These are phyloP conservation scores for Fusarium tanahbumbuense DNA, from an alignment of 2,329 filamentous ascomycete genomes.

Conservation along the genomic window DNA sequence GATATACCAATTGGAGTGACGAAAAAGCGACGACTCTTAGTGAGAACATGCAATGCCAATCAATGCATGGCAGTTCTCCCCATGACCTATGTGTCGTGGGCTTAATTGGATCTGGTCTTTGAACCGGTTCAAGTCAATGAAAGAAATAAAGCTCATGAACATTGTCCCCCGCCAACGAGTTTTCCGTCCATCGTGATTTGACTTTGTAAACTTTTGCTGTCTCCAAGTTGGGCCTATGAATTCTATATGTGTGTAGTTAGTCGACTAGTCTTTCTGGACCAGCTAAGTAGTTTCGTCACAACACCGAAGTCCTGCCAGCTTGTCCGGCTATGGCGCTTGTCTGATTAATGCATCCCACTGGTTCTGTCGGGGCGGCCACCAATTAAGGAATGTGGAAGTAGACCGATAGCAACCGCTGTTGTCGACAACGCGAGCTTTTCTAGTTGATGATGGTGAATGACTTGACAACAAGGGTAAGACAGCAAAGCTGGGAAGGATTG, in stretches of 20 bases:
- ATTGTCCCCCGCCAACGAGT: conserved; percentile 47
- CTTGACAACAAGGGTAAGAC: neutral
- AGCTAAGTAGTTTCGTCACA: neutral
- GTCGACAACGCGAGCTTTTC: neutral
- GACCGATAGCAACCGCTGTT: neutral
- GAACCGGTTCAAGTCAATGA: conserved; percentile 48
- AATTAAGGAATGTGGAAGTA: conserved; percentile 2
- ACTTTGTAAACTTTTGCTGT: neutral
- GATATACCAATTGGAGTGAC: conserved; percentile 54
- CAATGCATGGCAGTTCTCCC: conserved; percentile 37
- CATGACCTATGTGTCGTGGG: conserved; percentile 44
- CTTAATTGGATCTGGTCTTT: conserved; percentile 41
- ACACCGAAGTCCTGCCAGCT: neutral
- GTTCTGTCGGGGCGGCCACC: neutral
- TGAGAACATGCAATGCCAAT: conserved; percentile 35
- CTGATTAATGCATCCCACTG: neutral
- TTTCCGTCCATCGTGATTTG: neutral
- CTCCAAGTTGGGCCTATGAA: neutral
- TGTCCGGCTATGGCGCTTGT: neutral
- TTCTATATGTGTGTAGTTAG: neutral
- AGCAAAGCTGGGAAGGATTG: neutral
- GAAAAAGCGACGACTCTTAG: conserved; percentile 49
- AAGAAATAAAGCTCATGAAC: conserved; percentile 53
- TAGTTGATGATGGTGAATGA: neutral
- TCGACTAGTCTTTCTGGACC: neutral